Conservation (phyloP, 768 basidiomycete species). For the Sporobolomyces pararoseus region DNA sequence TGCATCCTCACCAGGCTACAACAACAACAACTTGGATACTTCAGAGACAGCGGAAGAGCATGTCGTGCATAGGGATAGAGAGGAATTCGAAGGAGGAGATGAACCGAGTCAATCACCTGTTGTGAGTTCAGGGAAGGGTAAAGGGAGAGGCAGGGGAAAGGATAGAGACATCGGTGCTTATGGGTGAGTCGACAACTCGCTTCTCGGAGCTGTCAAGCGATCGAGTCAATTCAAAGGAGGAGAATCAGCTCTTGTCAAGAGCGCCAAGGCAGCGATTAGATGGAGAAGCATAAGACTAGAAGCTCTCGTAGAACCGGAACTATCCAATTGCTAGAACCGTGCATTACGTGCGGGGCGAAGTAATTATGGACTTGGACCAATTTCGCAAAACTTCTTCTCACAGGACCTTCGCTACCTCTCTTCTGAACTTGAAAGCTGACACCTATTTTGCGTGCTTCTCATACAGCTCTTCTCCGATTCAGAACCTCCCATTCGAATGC, state of each 20-base stretch:
- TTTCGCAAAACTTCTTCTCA: too few relatives aligned
- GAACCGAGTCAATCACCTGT: not conserved
- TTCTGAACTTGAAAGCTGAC: too few relatives aligned
- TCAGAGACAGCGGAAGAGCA: not conserved
- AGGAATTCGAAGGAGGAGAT: not conserved
- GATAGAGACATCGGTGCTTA: not conserved
- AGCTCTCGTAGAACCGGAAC: too few relatives aligned
- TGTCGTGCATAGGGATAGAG: not conserved
- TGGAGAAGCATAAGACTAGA: too few relatives aligned
- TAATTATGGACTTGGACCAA: too few relatives aligned
- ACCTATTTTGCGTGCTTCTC: not conserved
- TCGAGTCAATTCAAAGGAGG: too few relatives aligned
- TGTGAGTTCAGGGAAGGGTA: not conserved
- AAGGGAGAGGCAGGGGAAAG: not conserved
- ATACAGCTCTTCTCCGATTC: constrained; percentile 26
- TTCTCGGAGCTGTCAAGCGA: not conserved
- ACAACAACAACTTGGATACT: not conserved
- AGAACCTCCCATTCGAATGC: constrained; percentile 27
- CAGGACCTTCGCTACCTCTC: too few relatives aligned
- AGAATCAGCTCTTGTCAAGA: too few relatives aligned
- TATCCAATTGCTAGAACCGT: too few relatives aligned
- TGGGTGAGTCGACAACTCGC: not conserved
- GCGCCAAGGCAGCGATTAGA: too few relatives aligned
- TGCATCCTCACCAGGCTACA: not conserved
- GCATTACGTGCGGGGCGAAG: too few relatives aligned